phyloP scores from a whole-genome alignment of 1,284 basidiomycete species.

The Takashimella tepidaria region DNA sequence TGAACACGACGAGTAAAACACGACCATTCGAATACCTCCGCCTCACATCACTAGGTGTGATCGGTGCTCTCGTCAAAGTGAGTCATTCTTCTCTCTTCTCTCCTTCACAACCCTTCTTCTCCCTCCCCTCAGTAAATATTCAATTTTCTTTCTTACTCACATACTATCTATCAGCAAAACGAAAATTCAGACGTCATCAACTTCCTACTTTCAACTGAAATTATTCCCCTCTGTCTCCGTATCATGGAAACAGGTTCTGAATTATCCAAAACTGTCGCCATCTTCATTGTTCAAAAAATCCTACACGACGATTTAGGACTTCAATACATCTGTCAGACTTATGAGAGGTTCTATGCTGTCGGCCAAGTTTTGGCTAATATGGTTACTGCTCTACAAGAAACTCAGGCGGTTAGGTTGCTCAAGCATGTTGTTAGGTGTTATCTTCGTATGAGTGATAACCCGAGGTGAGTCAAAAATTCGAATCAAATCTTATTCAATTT shows the following conservation, averaged over 20 bases:
- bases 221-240: slow-evolving; percentile 96
- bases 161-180: slow-evolving; percentile 70
- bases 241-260: slow-evolving; percentile 99
- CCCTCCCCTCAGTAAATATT: neutral
- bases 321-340: slow-evolving; percentile 98
- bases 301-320: slow-evolving; percentile 95
- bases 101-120: slow-evolving; percentile 10
- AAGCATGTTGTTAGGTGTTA: slow-evolving; percentile 99
- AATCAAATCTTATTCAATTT: neutral
- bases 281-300: slow-evolving; percentile 99
- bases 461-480: slow-evolving; percentile 58
- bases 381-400: slow-evolving; percentile 95
- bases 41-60: slow-evolving; percentile 94
- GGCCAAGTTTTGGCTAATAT: slow-evolving; percentile 98
- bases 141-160: slow-evolving; percentile 1
- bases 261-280: slow-evolving; percentile 98
- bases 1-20: slow-evolving; percentile 98
- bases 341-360: slow-evolving; percentile 98
- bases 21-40: slow-evolving; percentile 98
- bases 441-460: slow-evolving; percentile 89
- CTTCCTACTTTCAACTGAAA: slow-evolving; percentile 97
- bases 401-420: slow-evolving; percentile 89
- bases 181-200: slow-evolving; percentile 99
- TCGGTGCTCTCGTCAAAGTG: slow-evolving; percentile 92
- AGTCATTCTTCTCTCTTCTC: slow-evolving; percentile 6